Evolutionary conservation across 257 asterid genomes (phyloP).

Genomic region (Solanum appendiculatum): DNA sequence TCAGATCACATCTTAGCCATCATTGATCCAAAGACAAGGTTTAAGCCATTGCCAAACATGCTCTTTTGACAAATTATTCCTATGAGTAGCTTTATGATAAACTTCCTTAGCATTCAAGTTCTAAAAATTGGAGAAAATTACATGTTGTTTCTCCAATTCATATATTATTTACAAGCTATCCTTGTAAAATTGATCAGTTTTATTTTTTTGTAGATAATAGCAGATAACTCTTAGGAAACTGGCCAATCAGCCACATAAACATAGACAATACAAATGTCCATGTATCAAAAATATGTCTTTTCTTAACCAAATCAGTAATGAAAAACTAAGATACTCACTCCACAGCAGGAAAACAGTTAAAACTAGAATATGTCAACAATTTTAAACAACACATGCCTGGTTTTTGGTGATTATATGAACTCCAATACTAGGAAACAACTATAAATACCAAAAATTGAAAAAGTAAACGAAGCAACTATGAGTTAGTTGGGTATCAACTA

Average conservation of each 20-base stretch:
- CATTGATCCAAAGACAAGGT: background rate
- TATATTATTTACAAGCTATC: background rate
- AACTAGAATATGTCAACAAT: background rate
- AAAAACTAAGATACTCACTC: background rate
- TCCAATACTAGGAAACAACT: background rate
- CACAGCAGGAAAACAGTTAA: background rate
- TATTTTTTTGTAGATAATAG: background rate
- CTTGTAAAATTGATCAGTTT: background rate
- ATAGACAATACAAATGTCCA: background rate
- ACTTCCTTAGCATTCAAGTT: background rate
- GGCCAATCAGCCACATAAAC: background rate
- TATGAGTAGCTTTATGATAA: background rate
- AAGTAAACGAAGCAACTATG: background rate
- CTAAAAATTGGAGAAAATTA: background rate
- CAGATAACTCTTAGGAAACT: background rate
- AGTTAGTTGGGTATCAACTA: background rate
- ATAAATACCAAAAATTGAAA: background rate
- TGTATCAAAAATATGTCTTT: background rate
- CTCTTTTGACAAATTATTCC: background rate
- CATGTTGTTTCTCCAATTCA: background rate
- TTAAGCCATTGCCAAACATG: background rate
- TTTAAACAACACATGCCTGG: background rate
- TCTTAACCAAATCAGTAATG: background rate
- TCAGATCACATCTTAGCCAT: background rate
- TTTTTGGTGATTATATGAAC: background rate